A percentile compares a stretch with the other conserved stretches of the same genome.
Conservation (phyloP, 495 filamentous ascomycete genomes). For the Lentithecium fluviatile region DNA sequence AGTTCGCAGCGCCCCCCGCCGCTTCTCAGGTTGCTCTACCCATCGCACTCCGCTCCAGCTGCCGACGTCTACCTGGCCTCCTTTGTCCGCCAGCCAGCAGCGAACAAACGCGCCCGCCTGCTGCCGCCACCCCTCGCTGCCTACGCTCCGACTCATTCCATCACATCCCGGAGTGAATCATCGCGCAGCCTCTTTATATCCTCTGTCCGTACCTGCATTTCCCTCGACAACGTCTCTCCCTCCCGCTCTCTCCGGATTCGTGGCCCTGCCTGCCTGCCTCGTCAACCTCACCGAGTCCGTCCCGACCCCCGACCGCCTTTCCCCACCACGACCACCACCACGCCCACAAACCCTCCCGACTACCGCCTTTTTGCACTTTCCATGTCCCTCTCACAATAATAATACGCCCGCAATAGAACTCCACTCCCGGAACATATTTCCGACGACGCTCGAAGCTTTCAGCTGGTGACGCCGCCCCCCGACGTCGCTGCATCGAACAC, state of each 20-base stretch:
- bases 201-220: slow-evolving; percentile 21
- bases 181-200: slow-evolving; percentile 19
- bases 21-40: neutral
- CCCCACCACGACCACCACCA: slow-evolving; percentile 6
- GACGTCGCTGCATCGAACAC: slow-evolving; percentile 24
- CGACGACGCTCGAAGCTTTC: slow-evolving; percentile 26
- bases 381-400: slow-evolving; percentile 3
- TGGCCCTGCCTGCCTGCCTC: slow-evolving; percentile 26
- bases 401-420: slow-evolving; percentile 10
- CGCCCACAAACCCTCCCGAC: slow-evolving; percentile 2
- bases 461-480: slow-evolving; percentile 16
- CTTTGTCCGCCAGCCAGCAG: slow-evolving; percentile 19
- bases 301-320: slow-evolving; percentile 13
- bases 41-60: neutral
- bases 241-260: slow-evolving; percentile 24
- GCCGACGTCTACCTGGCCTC: neutral
- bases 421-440: neutral
- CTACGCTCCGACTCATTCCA: slow-evolving; percentile 28
- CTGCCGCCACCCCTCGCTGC: slow-evolving; percentile 27
- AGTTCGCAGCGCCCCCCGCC: neutral
- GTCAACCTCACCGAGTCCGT: slow-evolving; percentile 30
- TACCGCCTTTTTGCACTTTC: slow-evolving; percentile 4
- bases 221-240: slow-evolving; percentile 1
- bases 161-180: slow-evolving; percentile 24
- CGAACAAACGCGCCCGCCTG: slow-evolving; percentile 22